A percentile compares a stretch with the other conserved stretches of the same genome.
These are phyloP conservation scores for Parietaria judaica DNA, from an alignment of 306 rosid genomes.

Conservation along the genomic window DNA sequence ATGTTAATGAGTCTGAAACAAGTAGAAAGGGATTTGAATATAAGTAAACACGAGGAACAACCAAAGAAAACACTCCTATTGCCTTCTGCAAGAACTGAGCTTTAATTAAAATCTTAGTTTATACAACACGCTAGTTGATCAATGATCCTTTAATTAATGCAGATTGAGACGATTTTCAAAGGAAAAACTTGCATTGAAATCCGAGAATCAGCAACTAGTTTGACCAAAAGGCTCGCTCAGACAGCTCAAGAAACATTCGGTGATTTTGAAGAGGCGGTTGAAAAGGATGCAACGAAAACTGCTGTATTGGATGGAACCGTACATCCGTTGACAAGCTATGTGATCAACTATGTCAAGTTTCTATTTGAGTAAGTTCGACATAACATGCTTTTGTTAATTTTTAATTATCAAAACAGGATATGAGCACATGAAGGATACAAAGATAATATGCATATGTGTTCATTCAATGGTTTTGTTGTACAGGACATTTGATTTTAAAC, in stretches of 20 bases:
- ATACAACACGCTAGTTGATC: no score
- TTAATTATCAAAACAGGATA: background rate
- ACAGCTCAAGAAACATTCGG: slow-evolving; percentile 90
- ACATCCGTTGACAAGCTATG: slow-evolving; percentile 96
- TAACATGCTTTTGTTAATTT: slow-evolving; percentile 8
- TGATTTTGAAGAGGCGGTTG: slow-evolving; percentile 97
- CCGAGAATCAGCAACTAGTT: slow-evolving; percentile 66
- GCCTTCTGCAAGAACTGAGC: no score
- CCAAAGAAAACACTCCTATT: no score
- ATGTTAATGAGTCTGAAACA: no score
- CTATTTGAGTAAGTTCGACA: slow-evolving; percentile 77
- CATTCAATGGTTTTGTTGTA: background rate
- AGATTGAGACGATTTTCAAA: slow-evolving; percentile 75
- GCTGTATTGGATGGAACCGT: slow-evolving; percentile 97
- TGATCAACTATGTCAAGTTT: slow-evolving; percentile 91
- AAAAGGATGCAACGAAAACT: slow-evolving; percentile 90
- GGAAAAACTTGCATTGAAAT: slow-evolving; percentile 79
- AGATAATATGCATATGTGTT: no score
- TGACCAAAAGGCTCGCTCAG: slow-evolving; percentile 88
- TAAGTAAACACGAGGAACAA: no score
- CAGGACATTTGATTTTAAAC: background rate
- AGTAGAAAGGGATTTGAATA: no score
- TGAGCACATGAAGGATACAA: no score
- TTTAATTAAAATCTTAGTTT: background rate
- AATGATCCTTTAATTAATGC: slow-evolving; percentile 10